phyloP scores from a whole-genome alignment of 768 basidiomycete genomes.

The Baorangia bicolor region DNA sequence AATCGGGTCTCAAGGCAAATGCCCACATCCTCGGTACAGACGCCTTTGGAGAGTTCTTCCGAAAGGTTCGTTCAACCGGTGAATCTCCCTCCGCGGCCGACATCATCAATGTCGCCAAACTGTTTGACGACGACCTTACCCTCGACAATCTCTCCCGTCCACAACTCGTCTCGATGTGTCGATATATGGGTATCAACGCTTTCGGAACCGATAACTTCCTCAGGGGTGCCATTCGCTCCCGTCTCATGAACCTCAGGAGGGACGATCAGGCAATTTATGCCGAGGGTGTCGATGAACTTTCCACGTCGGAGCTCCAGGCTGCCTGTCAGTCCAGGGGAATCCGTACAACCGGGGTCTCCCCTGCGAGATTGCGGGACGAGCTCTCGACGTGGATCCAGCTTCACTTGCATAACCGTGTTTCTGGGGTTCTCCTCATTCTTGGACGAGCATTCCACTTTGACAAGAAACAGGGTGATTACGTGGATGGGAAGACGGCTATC shows the following conservation, averaged over 20 bases:
- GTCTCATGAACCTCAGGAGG: conserved; percentile 77
- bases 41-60: conserved; percentile 99
- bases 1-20: conserved; percentile 89
- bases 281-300: conserved; percentile 89
- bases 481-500: conserved; percentile 80
- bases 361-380: conserved; percentile 86
- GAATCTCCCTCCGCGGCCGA: conserved; percentile 88
- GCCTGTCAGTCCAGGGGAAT: conserved; percentile 96
- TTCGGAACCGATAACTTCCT: conserved; percentile 99
- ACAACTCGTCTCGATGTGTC: conserved; percentile 96
- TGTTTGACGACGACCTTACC: conserved; percentile 97
- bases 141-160: conserved; percentile 97
- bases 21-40: conserved; percentile 92
- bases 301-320: conserved; percentile 87
- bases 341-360: conserved; percentile 82
- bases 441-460: conserved; percentile 95
- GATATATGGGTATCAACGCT: conserved; percentile 97
- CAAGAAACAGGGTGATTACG: conserved; percentile 64
- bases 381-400: conserved; percentile 89
- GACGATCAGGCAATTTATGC: conserved; percentile 91
- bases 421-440: conserved; percentile 92
- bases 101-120: conserved; percentile 90
- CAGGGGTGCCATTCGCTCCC: conserved; percentile 83
- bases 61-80: conserved; percentile 95
- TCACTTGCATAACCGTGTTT: conserved; percentile 87